Conservation (phyloP, 768 basidiomycete species). For the Lactifluus hygrophoroides region DNA sequence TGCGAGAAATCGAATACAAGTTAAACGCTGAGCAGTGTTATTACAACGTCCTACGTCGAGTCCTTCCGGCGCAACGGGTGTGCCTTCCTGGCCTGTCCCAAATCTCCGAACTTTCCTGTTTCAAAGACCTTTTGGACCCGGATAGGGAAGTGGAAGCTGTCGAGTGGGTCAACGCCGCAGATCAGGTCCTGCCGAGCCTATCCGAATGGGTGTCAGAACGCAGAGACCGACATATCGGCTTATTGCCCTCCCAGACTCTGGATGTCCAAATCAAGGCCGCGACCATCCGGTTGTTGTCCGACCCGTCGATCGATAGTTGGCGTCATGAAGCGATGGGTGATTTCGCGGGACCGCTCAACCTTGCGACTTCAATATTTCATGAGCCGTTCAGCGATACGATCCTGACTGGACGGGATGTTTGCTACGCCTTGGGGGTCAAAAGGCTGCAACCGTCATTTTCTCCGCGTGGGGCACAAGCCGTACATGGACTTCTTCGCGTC, state of each 20-base stretch:
- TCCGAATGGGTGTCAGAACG: conserved; percentile 12
- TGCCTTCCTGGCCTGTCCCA: conserved; percentile 12
- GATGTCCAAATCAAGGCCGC: background rate
- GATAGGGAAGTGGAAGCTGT: background rate
- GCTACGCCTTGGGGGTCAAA: conserved; percentile 13
- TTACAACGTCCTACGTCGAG: background rate
- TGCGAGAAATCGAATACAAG: background rate
- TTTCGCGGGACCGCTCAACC: conserved; percentile 14
- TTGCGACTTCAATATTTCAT: conserved; percentile 13
- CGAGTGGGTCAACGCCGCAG: conserved; percentile 4
- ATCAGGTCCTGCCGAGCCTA: conserved; percentile 1
- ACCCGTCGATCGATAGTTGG: conserved; percentile 1
- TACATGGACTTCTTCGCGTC: background rate
- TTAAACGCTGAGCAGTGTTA: background rate
- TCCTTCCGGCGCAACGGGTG: conserved; percentile 11
- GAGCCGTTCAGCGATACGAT: background rate
- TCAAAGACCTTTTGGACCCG: conserved; percentile 5
- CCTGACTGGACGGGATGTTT: conserved; percentile 16
- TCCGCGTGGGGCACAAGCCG: conserved; percentile 6
- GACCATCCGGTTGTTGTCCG: conserved; percentile 4
- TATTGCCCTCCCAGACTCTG: background rate
- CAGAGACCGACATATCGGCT: background rate
- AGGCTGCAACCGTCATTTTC: background rate
- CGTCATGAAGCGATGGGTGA: background rate
- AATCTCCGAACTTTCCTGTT: conserved; percentile 8